phyloP scores from a whole-genome alignment of 768 basidiomycete genomes.

The Termitomyces sp. region DNA sequence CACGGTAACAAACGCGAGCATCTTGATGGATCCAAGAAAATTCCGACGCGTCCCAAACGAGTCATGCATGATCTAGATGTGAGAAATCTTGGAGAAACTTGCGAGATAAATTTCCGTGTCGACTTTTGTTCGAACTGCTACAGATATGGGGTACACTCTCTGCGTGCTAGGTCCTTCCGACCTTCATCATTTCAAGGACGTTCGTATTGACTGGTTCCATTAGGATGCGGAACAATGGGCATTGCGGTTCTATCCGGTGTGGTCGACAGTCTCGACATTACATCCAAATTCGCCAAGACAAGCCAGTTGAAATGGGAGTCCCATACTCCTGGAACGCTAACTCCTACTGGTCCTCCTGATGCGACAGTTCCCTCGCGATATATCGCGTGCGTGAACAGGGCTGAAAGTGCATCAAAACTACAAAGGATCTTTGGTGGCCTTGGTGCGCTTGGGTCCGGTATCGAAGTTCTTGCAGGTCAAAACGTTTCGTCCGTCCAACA shows the following conservation, averaged over 20 bases:
- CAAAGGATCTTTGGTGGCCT: conserved; percentile 54
- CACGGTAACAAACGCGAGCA: conserved; percentile 75
- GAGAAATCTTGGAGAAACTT: neutral
- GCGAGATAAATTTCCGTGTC: conserved; percentile 4
- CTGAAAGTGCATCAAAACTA: conserved; percentile 70
- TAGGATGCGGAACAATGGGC: conserved; percentile 99
- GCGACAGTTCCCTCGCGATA: conserved; percentile 75
- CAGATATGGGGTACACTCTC: conserved; percentile 84
- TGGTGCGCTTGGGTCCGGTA: conserved; percentile 55
- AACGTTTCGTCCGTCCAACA: conserved; percentile 72
- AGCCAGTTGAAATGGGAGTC: conserved; percentile 34
- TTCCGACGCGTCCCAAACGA: conserved; percentile 14
- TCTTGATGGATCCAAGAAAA: conserved; percentile 17
- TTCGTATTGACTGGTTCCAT: conserved; percentile 15
- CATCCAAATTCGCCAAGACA: conserved; percentile 20
- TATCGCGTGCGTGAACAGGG: conserved; percentile 82
- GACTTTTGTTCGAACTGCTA: conserved; percentile 10
- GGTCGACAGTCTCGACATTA: conserved; percentile 69
- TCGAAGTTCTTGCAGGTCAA: conserved; percentile 65
- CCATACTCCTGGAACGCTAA: conserved; percentile 66
- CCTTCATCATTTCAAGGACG: conserved; percentile 2
- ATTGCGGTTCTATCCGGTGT: conserved; percentile 93
- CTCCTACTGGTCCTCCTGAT: conserved; percentile 61
- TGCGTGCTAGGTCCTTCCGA: conserved; percentile 69
- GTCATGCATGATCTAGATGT: conserved; percentile 11